A percentile compares a stretch with the other conserved stretches of the same genome.
Conservation (phyloP, 495 filamentous ascomycete genomes). For the Cercophora newfieldiana region DNA sequence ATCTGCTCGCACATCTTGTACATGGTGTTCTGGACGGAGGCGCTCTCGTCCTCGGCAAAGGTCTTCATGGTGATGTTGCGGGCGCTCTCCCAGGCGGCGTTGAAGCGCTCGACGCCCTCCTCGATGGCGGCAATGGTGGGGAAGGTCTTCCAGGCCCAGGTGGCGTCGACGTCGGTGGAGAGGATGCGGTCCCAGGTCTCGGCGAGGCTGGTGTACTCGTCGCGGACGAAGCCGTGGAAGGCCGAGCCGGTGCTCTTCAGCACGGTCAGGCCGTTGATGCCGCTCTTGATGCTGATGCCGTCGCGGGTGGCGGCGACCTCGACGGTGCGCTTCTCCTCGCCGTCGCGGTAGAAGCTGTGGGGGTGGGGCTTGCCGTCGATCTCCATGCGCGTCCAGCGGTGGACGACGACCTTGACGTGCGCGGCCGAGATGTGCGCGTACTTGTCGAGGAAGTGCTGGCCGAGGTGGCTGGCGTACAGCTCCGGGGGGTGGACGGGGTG, state of each 20-base stretch:
- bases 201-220: slow-evolving; percentile 86
- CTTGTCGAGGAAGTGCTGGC: slow-evolving; percentile 80
- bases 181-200: slow-evolving; percentile 95
- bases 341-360: slow-evolving; percentile 92
- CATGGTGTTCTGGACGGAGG: slow-evolving; percentile 96
- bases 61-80: slow-evolving; percentile 82
- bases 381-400: slow-evolving; percentile 89
- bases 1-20: slow-evolving; percentile 96
- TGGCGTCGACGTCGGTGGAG: slow-evolving; percentile 84
- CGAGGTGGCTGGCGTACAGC: slow-evolving; percentile 81
- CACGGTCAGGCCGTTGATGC: slow-evolving; percentile 75
- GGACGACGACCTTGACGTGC: slow-evolving; percentile 75
- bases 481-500: slow-evolving; percentile 91
- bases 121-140: slow-evolving; percentile 65
- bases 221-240: slow-evolving; percentile 89
- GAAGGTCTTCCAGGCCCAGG: slow-evolving; percentile 82
- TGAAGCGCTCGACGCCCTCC: slow-evolving; percentile 64
- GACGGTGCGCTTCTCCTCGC: slow-evolving; percentile 80
- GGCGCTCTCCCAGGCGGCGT: slow-evolving; percentile 72
- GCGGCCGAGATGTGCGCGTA: slow-evolving; percentile 86
- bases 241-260: slow-evolving; percentile 97
- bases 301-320: slow-evolving; percentile 57
- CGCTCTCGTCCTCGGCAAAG: slow-evolving; percentile 88
- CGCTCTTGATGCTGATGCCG: slow-evolving; percentile 71
- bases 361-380: slow-evolving; percentile 90